phyloP scores from a whole-genome alignment of 768 basidiomycete species.

The Termitomyces sp. region DNA sequence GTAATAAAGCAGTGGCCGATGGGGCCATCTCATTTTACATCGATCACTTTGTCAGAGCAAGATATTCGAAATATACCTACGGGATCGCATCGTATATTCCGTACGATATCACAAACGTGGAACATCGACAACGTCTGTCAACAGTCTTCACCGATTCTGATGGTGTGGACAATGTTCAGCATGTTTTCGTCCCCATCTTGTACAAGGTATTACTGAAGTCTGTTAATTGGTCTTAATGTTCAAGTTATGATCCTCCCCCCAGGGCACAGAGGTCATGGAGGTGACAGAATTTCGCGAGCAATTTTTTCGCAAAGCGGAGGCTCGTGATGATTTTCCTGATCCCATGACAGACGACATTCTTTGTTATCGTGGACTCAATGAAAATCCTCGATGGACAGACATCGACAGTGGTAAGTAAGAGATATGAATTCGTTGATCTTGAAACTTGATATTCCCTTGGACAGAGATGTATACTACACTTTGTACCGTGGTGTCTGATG shows the following conservation, averaged over 20 bases:
- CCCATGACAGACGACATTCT: slow-evolving; percentile 6
- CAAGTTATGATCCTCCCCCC: too few species aligned
- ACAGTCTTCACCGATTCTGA: slow-evolving; percentile 7
- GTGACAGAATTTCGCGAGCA: slow-evolving; percentile 11
- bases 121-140: slow-evolving; percentile 14
- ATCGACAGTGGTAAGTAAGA: slow-evolving; percentile 10
- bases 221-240: not conserved
- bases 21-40: slow-evolving; percentile 31
- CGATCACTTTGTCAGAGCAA: slow-evolving; percentile 31
- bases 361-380: slow-evolving; percentile 9
- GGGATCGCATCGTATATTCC: slow-evolving; percentile 20
- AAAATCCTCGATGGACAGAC: slow-evolving; percentile 16
- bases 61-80: slow-evolving; percentile 38
- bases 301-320: slow-evolving; percentile 4
- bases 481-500: slow-evolving; percentile 13
- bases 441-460: not conserved
- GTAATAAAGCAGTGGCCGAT: slow-evolving; percentile 45
- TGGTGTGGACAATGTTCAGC: slow-evolving; percentile 5
- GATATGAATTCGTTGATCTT: not conserved
- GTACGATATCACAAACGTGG: slow-evolving; percentile 14
- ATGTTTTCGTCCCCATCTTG: slow-evolving; percentile 8
- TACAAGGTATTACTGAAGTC: slow-evolving; percentile 5
- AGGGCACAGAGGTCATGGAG: slow-evolving; percentile 15
- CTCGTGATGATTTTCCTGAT: slow-evolving; percentile 1
- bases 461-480: slow-evolving; percentile 12